Base-by-base conservation (phyloP, 768 basidiomycete genomes). In the Russula brevipes region DNA sequence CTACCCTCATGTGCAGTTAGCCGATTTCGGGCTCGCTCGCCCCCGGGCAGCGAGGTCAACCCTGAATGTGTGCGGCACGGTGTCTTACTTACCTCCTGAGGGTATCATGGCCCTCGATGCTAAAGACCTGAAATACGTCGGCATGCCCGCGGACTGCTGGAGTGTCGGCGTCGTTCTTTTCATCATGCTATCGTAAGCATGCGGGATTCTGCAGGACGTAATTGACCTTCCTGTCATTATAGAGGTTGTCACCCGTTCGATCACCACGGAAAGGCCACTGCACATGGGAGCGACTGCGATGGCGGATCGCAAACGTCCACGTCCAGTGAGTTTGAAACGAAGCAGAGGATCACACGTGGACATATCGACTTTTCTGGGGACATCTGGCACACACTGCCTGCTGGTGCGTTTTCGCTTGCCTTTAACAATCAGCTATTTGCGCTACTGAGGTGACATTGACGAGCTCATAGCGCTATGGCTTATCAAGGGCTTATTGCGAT, bases 61-160 rank as follows among this genome's bases (percentile, higher is more conserved):
- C 0, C 78, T 90, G 69, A 91, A 91, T 67, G 91, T 91, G 47
- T 91, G 88, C 63, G 91, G 91, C n/a, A 93, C 91, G 0, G 84
- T 93, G 19, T 86, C 88, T 1, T 94, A 93, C 73, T 78, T 94
- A 16, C 90, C 91, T 8, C 91, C 91, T 0, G 91, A 94, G 73
- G 91, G 89, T 11, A 83, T 94, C 42, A 78, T 88, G 10, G 91
- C 91, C 7, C 75, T 93, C 46, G 88, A 91, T 68, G 79, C 87
- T 67, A 86, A 86, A 67, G 79, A 89, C 61, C 73, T 89, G 47
- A 84, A 87, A 55, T 91, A 91, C 60, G 73, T 80, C 38, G 89
- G 89, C 19, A 87, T 92, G 86, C 88, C 90, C n/a, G 82, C 90
- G 3, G 91, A 94, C 73, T 93, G 91, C 69, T 94, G 91, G 91